Evolutionary conservation across 2,329 filamentous ascomycete genomes (phyloP), one percentile per base, ranked within the genome.

Genomic region (Mycosphaerella sp.): DNA sequence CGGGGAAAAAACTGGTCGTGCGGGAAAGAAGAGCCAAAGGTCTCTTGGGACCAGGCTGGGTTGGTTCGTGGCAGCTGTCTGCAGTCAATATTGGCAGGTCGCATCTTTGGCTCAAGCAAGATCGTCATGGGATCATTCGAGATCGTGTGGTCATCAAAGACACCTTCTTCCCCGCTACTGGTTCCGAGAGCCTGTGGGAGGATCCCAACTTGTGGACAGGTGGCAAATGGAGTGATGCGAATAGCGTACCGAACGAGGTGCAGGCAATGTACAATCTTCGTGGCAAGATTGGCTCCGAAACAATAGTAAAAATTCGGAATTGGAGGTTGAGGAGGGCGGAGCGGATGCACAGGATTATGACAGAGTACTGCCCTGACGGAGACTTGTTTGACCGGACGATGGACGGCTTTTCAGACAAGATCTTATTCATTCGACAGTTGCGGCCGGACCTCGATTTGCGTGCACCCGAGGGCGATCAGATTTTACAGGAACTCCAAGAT

Each of bases 241-340:
- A 14, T n/a, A 32, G 31, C 10, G 36, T 51, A n/a, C 42, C 53
- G 3, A 34, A 44, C n/a, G 53, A 55, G 32, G 48, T 48, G 14
- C 46, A 45, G 21, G 47, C 47, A 4, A 55, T 55, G 53, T 55
- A 55, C 31, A 46, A 46, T 23, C 31, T 55, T 48, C 36, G 32
- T 21, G 10, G 48, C 42, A 39, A 50, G 26, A 45, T 49, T 6
- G 53, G 53, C 4, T 51, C 47, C 4, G 47, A 55, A 7, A 29
- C n/a, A 12, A 38, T 55, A 23, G 42, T 55, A 1, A 36, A 38
- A 21, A 51, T 55, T n/a, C 21, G 53, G 17, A 55, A 55, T 29
- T 55, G 36, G 36, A 45, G 42, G 7, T 23, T 43, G 7, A 47
- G 46, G 17, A 34, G 23, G 9, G 39, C 52, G 5, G 23, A 21